Evolutionary conservation across 2,329 filamentous ascomycete genomes (phyloP).

Genomic region (Amphichorda felina): DNA sequence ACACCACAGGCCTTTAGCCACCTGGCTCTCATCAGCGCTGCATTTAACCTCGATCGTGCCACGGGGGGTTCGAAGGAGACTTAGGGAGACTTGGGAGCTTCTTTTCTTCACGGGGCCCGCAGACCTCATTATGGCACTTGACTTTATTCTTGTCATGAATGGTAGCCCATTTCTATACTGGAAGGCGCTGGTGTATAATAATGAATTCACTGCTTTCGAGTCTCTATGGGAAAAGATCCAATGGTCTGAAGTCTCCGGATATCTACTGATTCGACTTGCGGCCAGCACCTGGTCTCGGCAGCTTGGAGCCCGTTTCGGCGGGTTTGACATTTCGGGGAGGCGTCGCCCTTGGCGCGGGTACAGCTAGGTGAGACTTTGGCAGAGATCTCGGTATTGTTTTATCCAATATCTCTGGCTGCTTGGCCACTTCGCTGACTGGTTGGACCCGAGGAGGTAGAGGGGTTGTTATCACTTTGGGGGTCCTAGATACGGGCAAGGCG

Average conservation of each 20-base stretch:
- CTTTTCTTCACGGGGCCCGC: too few species aligned
- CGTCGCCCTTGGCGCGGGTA: neutral
- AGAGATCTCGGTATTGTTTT: neutral
- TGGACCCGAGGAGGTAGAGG: neutral
- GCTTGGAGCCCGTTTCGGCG: neutral
- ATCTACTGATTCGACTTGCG: too few species aligned
- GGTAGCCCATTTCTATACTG: too few species aligned
- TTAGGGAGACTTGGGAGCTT: too few species aligned
- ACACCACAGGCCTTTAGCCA: slow-evolving; percentile 73
- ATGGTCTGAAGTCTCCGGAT: too few species aligned
- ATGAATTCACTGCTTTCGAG: too few species aligned
- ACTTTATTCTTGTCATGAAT: too few species aligned
- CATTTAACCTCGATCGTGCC: slow-evolving; percentile 59
- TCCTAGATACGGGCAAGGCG: neutral
- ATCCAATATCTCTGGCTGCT: too few species aligned
- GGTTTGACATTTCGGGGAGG: neutral
- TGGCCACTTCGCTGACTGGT: too few species aligned
- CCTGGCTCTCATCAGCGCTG: slow-evolving; percentile 62
- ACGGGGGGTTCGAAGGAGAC: neutral
- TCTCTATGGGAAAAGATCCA: too few species aligned
- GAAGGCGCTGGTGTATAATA: too few species aligned
- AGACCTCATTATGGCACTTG: too few species aligned
- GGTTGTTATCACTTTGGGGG: neutral
- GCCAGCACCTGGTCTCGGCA: neutral
- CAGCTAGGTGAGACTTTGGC: neutral